Evolutionary conservation across 495 filamentous ascomycete genomes (phyloP).

Genomic region (Aspergillus coremiiformis): DNA sequence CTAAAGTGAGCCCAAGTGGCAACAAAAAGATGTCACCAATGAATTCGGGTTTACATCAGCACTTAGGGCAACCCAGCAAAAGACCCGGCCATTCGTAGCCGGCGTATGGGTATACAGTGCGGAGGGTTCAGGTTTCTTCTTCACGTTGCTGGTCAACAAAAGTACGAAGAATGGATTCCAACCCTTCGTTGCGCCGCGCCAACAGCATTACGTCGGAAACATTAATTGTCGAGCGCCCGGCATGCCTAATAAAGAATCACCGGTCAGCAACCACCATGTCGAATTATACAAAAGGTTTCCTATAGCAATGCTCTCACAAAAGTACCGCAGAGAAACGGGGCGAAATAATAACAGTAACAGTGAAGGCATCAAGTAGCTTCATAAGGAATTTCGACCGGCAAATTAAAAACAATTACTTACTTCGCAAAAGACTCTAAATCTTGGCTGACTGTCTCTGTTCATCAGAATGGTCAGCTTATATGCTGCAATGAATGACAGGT

Average conservation of each 20-base stretch:
- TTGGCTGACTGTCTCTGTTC: slow-evolving; percentile 59
- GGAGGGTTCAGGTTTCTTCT: slow-evolving; percentile 12
- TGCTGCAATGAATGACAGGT: background rate
- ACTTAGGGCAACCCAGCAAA: too few relatives aligned
- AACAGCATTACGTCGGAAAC: slow-evolving; percentile 84
- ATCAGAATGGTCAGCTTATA: background rate
- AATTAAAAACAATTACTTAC: slow-evolving; percentile 22
- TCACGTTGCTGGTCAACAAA: slow-evolving; percentile 52
- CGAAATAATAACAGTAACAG: background rate
- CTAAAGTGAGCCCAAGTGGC: background rate
- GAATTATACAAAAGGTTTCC: background rate
- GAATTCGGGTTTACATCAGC: background rate
- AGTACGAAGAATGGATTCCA: slow-evolving; percentile 63
- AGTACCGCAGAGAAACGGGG: background rate
- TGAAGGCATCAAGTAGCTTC: background rate
- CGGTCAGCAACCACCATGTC: background rate
- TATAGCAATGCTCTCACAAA: background rate
- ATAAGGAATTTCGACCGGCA: background rate
- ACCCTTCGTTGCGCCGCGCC: slow-evolving; percentile 73
- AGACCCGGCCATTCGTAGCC: background rate
- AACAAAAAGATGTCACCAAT: background rate
- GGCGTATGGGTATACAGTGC: background rate
- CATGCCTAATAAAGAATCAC: slow-evolving; percentile 48
- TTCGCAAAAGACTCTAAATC: slow-evolving; percentile 79
- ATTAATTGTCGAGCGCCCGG: slow-evolving; percentile 72